A percentile compares a stretch with the other conserved stretches of the same genome.
Evolutionary conservation across 2,329 filamentous ascomycete species (phyloP).

Genomic region (Rhynchosporium agropyri): DNA sequence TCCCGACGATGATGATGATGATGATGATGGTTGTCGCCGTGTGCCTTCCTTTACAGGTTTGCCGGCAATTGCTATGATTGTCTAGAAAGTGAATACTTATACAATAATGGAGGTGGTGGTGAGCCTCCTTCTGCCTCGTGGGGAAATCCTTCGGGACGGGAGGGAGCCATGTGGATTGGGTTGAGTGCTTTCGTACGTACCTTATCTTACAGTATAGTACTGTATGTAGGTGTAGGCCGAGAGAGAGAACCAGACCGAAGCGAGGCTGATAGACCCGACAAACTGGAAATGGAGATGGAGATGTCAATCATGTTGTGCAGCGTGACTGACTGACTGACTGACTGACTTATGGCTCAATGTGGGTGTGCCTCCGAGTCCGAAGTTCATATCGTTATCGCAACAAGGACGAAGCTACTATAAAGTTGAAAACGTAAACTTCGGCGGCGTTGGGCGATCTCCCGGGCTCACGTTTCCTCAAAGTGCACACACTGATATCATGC

Average conservation of each 20-base stretch:
- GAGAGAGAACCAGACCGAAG: not conserved
- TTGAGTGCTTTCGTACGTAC: not conserved
- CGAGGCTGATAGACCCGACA: not conserved
- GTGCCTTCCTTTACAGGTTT: not conserved
- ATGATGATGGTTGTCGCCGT: constrained; percentile 7
- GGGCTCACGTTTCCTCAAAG: constrained; percentile 11
- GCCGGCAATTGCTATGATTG: not conserved
- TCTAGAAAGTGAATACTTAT: too few relatives aligned
- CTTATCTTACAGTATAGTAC: not conserved
- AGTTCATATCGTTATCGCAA: not conserved
- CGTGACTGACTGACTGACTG: not conserved
- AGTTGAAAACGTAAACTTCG: not conserved
- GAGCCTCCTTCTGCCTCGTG: not conserved
- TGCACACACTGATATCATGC: not conserved
- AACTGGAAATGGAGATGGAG: not conserved
- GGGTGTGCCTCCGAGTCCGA: too few relatives aligned
- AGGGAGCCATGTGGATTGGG: constrained; percentile 4
- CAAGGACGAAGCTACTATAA: not conserved
- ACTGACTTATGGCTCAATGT: not conserved
- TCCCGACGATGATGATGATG: not conserved
- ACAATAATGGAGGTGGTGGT: too few relatives aligned
- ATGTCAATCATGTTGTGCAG: not conserved
- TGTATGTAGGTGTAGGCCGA: not conserved
- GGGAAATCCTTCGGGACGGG: not conserved
- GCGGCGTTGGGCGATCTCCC: constrained; percentile 2